Base-by-base conservation (phyloP, 225 moss, liverwort and hornwort genomes). In the Climacium dendroides region DNA sequence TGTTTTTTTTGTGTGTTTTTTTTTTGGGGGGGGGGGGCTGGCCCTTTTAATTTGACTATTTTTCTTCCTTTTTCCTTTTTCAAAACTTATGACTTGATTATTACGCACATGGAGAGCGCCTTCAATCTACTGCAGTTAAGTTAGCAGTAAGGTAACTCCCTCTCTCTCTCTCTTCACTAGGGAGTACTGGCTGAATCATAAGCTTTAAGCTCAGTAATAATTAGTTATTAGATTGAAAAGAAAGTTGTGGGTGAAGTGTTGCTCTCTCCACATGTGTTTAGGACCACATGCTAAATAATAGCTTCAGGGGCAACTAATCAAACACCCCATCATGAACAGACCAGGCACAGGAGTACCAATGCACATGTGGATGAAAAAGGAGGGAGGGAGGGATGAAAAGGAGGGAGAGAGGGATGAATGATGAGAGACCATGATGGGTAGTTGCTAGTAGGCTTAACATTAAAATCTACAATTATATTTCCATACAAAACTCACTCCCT, bases 331-430 rank as follows among this genome's bases (percentile, higher is more conserved):
- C 87, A 91, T 88, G 60, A n/a, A 74, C 1, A 0, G 19, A 9
- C 10, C 15, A n/a, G n/a, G 13, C 7, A 3, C 54, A 20, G 9
- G 7, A 8, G 87, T 85, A 87, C 91, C 50, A 48, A 37, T 63
- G 77, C 87, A 77, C 77, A 84, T 86, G 87, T 81, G 76, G 87
- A 89, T 91, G 91, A 89, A 86, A 86, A 83, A 58, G 48, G 39
- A 87, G 78, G 78, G 81, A 89, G 81, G 79, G 30, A 89, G 75
- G 83, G 83, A 89, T 91, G 85, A 48, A 48, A 48, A 50, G 84
- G 83, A 74, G 87, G 74, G 74, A 45, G 6, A 8, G 37, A 86
- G 28, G 28, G 7, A 53, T 53, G 54, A 45, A 60, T 87, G 83
- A 74, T 89, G 74, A 80, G 74, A 80, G 64, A 50, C 79, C 79